Percentiles rank a stretch among this genome's conserved stretches.
Evolutionary conservation across 2,329 filamentous ascomycete species (phyloP).

Genomic region (Fusarium illudens): DNA sequence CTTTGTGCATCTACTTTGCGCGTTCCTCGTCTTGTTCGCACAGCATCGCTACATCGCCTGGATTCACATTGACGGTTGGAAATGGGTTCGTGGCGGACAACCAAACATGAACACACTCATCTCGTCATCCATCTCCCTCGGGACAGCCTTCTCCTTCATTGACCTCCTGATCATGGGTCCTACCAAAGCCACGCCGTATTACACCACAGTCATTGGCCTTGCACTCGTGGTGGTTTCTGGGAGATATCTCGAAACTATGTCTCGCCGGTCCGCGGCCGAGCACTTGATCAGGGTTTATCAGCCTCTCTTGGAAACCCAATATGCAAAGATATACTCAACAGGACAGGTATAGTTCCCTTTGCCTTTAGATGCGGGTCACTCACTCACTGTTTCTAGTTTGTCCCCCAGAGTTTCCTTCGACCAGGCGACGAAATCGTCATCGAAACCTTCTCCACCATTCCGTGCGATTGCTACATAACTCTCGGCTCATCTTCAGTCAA

Average conservation of each 20-base stretch:
- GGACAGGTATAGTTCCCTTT: neutral
- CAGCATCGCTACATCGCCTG: neutral
- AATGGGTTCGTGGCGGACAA: neutral
- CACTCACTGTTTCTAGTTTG: neutral
- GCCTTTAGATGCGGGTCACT: neutral
- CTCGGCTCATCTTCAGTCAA: conserved; percentile 5
- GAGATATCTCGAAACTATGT: conserved; percentile 8
- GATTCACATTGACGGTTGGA: conserved; percentile 11
- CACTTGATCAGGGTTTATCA: conserved; percentile 2
- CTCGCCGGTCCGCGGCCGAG: neutral
- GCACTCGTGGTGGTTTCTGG: conserved; percentile 6
- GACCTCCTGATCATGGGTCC: neutral
- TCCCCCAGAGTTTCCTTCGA: neutral
- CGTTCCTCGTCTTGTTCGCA: neutral
- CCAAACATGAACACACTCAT: conserved; percentile 14
- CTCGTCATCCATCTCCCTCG: conserved; percentile 1
- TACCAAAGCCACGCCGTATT: neutral
- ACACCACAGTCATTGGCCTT: neutral
- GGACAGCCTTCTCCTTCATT: neutral
- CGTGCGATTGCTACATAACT: conserved; percentile 11
- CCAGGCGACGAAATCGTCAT: conserved; percentile 2
- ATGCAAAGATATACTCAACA: neutral
- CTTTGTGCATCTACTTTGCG: neutral
- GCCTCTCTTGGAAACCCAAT: conserved; percentile 1
- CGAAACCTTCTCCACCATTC: neutral